phyloP scores from a whole-genome alignment of 2,329 filamentous ascomycete species.

The Ophiocordyceps camponoti-leonardi region DNA sequence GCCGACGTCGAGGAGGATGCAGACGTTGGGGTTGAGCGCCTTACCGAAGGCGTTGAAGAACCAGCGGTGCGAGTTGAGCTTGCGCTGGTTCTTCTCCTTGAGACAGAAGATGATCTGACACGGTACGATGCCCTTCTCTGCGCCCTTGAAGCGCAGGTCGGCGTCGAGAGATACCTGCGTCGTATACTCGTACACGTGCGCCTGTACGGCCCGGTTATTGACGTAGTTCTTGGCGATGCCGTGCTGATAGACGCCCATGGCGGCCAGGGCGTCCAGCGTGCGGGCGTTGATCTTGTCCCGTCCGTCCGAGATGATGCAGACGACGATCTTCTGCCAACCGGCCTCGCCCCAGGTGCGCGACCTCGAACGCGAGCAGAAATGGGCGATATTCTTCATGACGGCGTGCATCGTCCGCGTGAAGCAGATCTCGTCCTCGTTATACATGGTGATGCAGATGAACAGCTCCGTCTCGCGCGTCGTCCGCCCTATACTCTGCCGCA shows the following conservation, averaged over 20 bases:
- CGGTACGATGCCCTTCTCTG: constrained; percentile 95
- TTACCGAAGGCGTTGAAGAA: constrained; percentile 97
- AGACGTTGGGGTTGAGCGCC: constrained; percentile 86
- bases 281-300: constrained; percentile 79
- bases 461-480: constrained; percentile 83
- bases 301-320: constrained; percentile 90
- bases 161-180: constrained; percentile 93
- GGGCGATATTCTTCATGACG: constrained; percentile 93
- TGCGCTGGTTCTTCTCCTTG: constrained; percentile 95
- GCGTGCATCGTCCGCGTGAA: constrained; percentile 98
- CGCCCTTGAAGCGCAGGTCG: constrained; percentile 95
- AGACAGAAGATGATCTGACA: constrained; percentile 97
- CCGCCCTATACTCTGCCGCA: constrained; percentile 76
- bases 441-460: constrained; percentile 97
- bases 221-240: constrained; percentile 98
- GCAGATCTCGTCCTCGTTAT: constrained; percentile 93
- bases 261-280: constrained; percentile 83
- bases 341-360: constrained; percentile 93
- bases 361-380: constrained; percentile 85
- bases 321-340: constrained; percentile 98
- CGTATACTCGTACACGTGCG: constrained; percentile 97
- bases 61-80: constrained; percentile 96
- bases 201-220: constrained; percentile 88
- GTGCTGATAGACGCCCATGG: constrained; percentile 95
- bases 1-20: constrained; percentile 90